Evolutionary conservation across 441 rosid genomes (phyloP).

Genomic region (Manihot esculenta): DNA sequence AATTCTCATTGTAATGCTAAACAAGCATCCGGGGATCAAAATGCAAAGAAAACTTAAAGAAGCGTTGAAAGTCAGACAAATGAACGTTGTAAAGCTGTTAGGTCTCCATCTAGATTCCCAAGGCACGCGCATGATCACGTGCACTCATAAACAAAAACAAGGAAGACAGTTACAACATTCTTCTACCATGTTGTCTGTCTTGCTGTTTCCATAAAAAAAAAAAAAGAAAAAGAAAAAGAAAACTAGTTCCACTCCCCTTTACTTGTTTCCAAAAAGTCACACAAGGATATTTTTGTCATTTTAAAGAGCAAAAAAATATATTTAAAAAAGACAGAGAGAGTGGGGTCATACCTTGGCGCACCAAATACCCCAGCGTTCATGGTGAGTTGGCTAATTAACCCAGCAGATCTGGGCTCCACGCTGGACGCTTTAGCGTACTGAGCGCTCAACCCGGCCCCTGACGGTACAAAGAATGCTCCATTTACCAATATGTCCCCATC

Average conservation of each 20-base stretch:
- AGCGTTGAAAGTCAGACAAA: constrained; percentile 9
- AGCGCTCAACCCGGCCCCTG: constrained; percentile 62
- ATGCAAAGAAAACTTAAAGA: too few species aligned
- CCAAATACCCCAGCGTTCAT: constrained; percentile 73
- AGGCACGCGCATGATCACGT: constrained; percentile 31
- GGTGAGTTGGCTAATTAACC: constrained; percentile 59
- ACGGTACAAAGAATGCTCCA: constrained; percentile 93
- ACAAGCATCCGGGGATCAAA: too few species aligned
- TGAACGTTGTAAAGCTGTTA: constrained; percentile 20
- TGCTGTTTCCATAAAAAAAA: too few species aligned
- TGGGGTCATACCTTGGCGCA: constrained; percentile 57
- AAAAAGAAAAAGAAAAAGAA: too few species aligned
- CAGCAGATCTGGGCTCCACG: constrained; percentile 68
- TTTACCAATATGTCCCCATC: constrained; percentile 90
- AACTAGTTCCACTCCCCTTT: too few species aligned
- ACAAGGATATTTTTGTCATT: too few species aligned
- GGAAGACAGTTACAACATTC: too few species aligned
- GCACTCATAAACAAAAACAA: constrained; percentile 13
- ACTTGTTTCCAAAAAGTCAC: too few species aligned
- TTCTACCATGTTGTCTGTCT: too few species aligned
- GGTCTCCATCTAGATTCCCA: constrained; percentile 26
- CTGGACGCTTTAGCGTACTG: constrained; percentile 75
- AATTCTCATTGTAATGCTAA: too few species aligned
- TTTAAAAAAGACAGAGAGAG: background rate
- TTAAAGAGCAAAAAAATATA: too few species aligned